Evolutionary conservation across 2,329 filamentous ascomycete genomes (phyloP), one percentile per base, ranked within the genome.

Genomic region (Ilyonectria robusta): DNA sequence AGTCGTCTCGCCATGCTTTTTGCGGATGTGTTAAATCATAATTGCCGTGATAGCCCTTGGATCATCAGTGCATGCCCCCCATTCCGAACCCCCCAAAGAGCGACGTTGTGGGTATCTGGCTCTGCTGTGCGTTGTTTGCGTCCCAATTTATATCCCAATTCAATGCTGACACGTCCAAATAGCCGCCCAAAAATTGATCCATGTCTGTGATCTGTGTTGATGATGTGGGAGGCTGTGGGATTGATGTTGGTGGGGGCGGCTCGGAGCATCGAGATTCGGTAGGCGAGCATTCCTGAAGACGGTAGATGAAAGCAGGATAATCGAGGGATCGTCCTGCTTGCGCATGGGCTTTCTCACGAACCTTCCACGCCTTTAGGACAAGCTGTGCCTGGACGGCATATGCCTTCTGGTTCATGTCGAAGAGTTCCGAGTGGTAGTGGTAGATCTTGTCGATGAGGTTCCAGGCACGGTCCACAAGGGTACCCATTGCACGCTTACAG

Each of bases 391-490:
- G 81, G 1, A 81, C 78, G 2, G 79, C 71, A 65, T 87, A 81
- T 13, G 78, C 75, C 71, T 84, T 87, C 61, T 82, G 81, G 4
- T 81, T 77, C 72, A 84, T 78, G 72, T 89, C 86, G 58, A 82
- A 82, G 4, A 90, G 78, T 72, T 89, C 86, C 0, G 82, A 77
- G 68, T 89, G 84, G 54, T 83, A 84, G 1, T 75, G 69, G 74
- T 88, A 89, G 4, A 84, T 81, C 7, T 78, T 77, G 40, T 85
- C 81, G 8, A 88, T 78, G 26, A 82, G 78, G 9, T 70, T 73
- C 88, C 88, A 90, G 1, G 84, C 87, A 33, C 85, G 82, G 50
- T 89, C 87, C 9, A 88, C 84, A 10, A 89, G 78, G 4, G 75
- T 77, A 9, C 88, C 88, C 2, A 80, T 80, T 0, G 81, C 82